phyloP scores from a whole-genome alignment of 305 asterid genomes.

The Fraxinus xanthoxyloides region DNA sequence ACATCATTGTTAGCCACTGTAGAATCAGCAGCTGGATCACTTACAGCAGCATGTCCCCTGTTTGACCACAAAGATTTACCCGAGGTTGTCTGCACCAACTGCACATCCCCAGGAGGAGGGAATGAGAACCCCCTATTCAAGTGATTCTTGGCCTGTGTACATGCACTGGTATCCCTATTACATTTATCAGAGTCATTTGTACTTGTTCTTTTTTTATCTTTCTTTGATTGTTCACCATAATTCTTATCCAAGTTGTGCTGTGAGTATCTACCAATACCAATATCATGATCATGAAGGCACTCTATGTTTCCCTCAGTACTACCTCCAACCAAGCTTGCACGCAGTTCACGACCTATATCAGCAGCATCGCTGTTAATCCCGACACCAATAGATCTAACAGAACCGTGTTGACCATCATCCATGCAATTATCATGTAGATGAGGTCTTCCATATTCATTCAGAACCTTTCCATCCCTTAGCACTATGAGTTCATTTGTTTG shows the following conservation, averaged over 20 bases:
- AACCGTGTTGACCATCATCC: slow-evolving; percentile 90
- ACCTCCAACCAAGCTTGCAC: slow-evolving; percentile 86
- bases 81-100: slow-evolving; percentile 51
- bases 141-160: slow-evolving; percentile 40
- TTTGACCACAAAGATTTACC: slow-evolving; percentile 66
- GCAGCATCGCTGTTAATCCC: slow-evolving; percentile 94
- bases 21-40: slow-evolving; percentile 54
- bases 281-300: slow-evolving; percentile 61
- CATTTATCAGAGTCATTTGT: slow-evolving; percentile 46
- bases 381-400: slow-evolving; percentile 97
- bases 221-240: slow-evolving; percentile 35
- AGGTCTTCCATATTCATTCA: slow-evolving; percentile 59
- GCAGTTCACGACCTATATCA: slow-evolving; percentile 82
- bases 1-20: slow-evolving; percentile 54
- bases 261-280: slow-evolving; percentile 36
- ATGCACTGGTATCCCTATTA: slow-evolving; percentile 43
- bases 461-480: slow-evolving; percentile 57
- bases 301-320: slow-evolving; percentile 81
- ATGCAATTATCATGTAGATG: slow-evolving; percentile 56
- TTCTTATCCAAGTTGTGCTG: slow-evolving; percentile 43
- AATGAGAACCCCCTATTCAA: slow-evolving; percentile 77
- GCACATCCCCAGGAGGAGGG: slow-evolving; percentile 84
- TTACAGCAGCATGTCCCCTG: slow-evolving; percentile 40
- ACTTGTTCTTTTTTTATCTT: slow-evolving; percentile 42
- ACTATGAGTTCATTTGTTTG: slow-evolving; percentile 70